phyloP scores from a whole-genome alignment of 2,329 filamentous ascomycete genomes.

The Neodidymelliopsis sp. region DNA sequence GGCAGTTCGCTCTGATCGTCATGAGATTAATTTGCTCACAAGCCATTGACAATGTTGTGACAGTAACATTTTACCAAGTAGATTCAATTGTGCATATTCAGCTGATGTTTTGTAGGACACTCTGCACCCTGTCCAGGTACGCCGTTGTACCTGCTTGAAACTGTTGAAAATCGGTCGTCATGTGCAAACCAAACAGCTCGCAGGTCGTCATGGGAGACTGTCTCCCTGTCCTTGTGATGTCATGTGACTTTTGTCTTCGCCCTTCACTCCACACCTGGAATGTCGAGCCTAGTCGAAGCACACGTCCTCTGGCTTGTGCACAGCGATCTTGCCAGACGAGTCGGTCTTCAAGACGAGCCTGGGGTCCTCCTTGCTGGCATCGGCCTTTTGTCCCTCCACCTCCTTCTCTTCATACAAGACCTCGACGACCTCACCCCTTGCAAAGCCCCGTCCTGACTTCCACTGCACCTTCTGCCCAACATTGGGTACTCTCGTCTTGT shows the following conservation, averaged over 20 bases:
- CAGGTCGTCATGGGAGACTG: slow-evolving; percentile 4
- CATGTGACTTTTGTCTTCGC: not conserved
- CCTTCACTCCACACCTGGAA: not conserved
- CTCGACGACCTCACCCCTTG: slow-evolving; percentile 54
- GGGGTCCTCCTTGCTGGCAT: slow-evolving; percentile 54
- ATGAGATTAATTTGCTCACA: too few relatives aligned
- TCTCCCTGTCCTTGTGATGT: slow-evolving; percentile 1
- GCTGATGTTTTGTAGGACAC: not conserved
- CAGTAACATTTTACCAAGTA: too few relatives aligned
- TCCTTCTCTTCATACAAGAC: slow-evolving; percentile 51
- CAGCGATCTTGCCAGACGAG: slow-evolving; percentile 51
- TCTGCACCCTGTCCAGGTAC: slow-evolving; percentile 4
- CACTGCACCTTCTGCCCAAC: slow-evolving; percentile 53
- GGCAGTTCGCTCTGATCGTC: not conserved
- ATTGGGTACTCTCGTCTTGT: slow-evolving; percentile 52
- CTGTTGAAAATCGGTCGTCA: slow-evolving; percentile 2
- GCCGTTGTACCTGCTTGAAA: slow-evolving; percentile 11
- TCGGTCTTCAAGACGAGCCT: slow-evolving; percentile 52
- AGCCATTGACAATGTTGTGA: too few relatives aligned
- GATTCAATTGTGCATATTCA: not conserved
- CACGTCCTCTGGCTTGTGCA: slow-evolving; percentile 55
- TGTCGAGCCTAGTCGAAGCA: slow-evolving; percentile 49
- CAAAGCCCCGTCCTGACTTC: slow-evolving; percentile 49
- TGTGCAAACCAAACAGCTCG: slow-evolving; percentile 4
- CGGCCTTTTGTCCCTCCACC: slow-evolving; percentile 52